Percentiles rank a stretch among this genome's conserved stretches.
phyloP scores from a whole-genome alignment of 805 yeast species.

The Maudiozyma turicensis region DNA sequence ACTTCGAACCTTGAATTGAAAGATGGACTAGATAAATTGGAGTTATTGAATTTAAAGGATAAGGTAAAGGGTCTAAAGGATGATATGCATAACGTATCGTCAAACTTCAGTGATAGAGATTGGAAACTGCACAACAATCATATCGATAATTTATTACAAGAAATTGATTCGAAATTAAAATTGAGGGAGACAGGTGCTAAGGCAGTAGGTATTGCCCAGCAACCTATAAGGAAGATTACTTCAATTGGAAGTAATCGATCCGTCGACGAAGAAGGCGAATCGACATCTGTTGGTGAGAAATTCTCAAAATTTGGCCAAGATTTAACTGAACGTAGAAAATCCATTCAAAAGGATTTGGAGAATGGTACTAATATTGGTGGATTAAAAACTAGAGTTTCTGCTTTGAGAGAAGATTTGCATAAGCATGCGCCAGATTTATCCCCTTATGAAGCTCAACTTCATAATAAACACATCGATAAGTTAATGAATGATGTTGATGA shows the following conservation, averaged over 20 bases:
- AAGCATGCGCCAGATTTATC: conserved; percentile 1
- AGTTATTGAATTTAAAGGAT: not conserved
- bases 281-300: not conserved
- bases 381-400: not conserved
- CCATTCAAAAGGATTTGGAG: not conserved
- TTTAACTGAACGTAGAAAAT: not conserved
- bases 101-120: conserved; percentile 13
- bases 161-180: conserved; percentile 3
- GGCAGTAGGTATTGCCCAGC: conserved; percentile 2
- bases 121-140: conserved; percentile 9
- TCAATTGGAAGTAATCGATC: not conserved
- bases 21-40: not conserved
- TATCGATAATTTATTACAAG: conserved; percentile 10
- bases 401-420: conserved; percentile 1
- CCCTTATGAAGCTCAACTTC: not conserved
- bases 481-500: not conserved
- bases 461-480: conserved; percentile 1
- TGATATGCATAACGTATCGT: conserved; percentile 6
- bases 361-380: not conserved
- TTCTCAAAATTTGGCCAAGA: not conserved
- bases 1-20: not conserved
- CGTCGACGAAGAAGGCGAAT: not conserved
- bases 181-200: not conserved
- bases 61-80: conserved; percentile 7
- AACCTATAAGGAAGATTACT: not conserved